These are phyloP conservation scores for Colletotrichum liriopes DNA, from an alignment of 2,329 filamentous ascomycete genomes.

Conservation along the genomic window DNA sequence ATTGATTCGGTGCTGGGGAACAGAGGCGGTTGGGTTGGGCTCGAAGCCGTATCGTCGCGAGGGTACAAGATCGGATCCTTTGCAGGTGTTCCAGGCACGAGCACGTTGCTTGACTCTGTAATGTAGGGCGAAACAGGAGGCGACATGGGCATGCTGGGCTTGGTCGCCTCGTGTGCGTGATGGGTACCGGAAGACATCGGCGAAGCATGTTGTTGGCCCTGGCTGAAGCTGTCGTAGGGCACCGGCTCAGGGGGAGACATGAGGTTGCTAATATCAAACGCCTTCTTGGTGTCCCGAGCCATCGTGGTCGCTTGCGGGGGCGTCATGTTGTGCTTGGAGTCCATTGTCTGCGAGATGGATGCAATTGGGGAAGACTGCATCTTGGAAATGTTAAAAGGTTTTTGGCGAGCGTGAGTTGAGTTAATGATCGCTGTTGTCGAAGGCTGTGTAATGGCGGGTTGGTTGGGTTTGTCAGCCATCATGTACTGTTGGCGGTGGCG, in stretches of 20 bases:
- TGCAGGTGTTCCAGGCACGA: conserved; percentile 51
- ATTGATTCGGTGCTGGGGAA: conserved; percentile 62
- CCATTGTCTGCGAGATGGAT: conserved; percentile 47
- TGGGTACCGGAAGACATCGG: not conserved
- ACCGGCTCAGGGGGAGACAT: conserved; percentile 75
- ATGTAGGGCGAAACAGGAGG: conserved; percentile 71
- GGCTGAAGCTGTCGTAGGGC: conserved; percentile 67
- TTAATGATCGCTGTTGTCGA: conserved; percentile 50
- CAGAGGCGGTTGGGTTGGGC: conserved; percentile 64
- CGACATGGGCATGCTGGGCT: conserved; percentile 63
- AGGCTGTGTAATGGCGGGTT: conserved; percentile 45
- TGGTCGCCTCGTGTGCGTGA: conserved; percentile 45
- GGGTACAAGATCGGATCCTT: conserved; percentile 75
- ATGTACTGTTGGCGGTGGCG: conserved; percentile 39
- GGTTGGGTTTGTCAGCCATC: conserved; percentile 44
- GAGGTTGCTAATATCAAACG: conserved; percentile 67
- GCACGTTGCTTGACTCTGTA: conserved; percentile 57
- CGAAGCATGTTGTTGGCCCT: conserved; percentile 43
- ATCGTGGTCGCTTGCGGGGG: conserved; percentile 11
- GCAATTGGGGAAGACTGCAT: conserved; percentile 33
- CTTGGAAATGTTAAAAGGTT: conserved; percentile 21
- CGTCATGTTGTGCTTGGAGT: conserved; percentile 41
- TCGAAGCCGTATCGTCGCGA: conserved; percentile 57
- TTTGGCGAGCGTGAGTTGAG: conserved; percentile 36
- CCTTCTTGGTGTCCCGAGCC: conserved; percentile 54